Percentiles rank a stretch among this genome's conserved stretches.
phyloP scores from a whole-genome alignment of 148 eudicot species.

The Agrostemma githago region DNA sequence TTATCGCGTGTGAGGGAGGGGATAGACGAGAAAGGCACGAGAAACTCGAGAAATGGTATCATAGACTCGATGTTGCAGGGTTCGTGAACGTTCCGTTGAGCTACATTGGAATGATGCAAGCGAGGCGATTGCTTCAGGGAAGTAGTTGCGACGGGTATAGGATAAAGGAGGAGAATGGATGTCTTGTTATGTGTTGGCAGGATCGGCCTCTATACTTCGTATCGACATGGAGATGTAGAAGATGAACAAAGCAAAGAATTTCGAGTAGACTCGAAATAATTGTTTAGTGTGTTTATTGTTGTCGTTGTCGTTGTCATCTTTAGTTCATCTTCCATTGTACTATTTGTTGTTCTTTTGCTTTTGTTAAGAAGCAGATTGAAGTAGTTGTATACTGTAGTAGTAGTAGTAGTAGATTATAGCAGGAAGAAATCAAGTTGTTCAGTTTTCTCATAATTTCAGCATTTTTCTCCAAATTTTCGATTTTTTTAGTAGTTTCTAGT shows the following conservation, averaged over 20 bases:
- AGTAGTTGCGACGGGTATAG: conserved; percentile 68
- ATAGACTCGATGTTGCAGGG: conserved; percentile 62
- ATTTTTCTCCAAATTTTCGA: not conserved
- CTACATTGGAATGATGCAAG: conserved; percentile 69
- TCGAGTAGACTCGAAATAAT: not conserved
- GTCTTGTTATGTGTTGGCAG: conserved; percentile 87
- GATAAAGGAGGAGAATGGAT: conserved; percentile 76
- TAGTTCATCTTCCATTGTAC: conserved; percentile 13
- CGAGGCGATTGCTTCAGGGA: conserved; percentile 60
- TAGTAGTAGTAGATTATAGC: conserved; percentile 2
- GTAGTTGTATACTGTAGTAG: conserved; percentile 18
- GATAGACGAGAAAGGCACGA: conserved; percentile 82
- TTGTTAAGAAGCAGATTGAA: conserved; percentile 24
- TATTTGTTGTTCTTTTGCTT: conserved; percentile 13
- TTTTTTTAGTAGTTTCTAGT: not conserved
- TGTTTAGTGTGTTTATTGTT: not conserved
- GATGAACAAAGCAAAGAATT: conserved; percentile 26
- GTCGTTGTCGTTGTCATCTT: too few species aligned
- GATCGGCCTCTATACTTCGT: conserved; percentile 78
- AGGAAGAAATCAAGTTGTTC: conserved; percentile 20
- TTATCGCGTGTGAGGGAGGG: conserved; percentile 73
- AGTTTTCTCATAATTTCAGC: not conserved
- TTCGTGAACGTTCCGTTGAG: conserved; percentile 66
- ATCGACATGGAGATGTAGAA: conserved; percentile 79
- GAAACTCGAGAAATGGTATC: conserved; percentile 81